Evolutionary conservation across 2,329 filamentous ascomycete genomes (phyloP).

Genomic region (Curvularia verruculosa): DNA sequence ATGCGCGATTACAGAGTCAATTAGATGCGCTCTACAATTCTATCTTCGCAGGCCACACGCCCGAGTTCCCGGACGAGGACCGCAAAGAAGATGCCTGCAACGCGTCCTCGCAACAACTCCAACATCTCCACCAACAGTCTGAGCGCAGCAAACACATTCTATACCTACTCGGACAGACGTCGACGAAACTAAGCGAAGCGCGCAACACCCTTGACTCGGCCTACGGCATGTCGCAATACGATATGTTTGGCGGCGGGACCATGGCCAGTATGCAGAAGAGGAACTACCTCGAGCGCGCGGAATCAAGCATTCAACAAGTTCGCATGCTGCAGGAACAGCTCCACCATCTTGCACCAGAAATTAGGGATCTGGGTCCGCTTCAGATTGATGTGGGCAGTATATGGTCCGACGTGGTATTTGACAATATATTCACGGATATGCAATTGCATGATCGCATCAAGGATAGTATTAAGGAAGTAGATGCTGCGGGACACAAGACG

Average conservation of each 20-base stretch:
- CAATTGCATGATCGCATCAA: constrained; percentile 61
- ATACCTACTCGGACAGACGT: constrained; percentile 34
- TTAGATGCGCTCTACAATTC: constrained; percentile 40
- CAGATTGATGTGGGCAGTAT: constrained; percentile 56
- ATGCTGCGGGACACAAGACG: constrained; percentile 22
- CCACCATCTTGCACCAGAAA: constrained; percentile 47
- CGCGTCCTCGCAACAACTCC: constrained; percentile 18
- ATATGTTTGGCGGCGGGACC: constrained; percentile 60
- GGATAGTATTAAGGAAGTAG: constrained; percentile 46
- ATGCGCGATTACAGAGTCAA: constrained; percentile 9
- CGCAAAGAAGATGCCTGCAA: constrained; percentile 32
- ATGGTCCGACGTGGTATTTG: constrained; percentile 61
- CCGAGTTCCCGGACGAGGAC: constrained; percentile 44
- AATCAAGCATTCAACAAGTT: constrained; percentile 53
- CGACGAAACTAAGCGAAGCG: constrained; percentile 30
- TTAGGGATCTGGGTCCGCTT: constrained; percentile 50
- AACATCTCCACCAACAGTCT: constrained; percentile 24
- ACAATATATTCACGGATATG: constrained; percentile 62
- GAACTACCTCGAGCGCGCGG: constrained; percentile 58
- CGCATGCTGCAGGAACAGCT: constrained; percentile 50
- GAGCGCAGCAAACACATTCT: constrained; percentile 36
- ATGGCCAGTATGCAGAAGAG: constrained; percentile 62
- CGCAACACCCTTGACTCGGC: constrained; percentile 30
- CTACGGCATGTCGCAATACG: constrained; percentile 42
- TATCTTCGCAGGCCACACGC: constrained; percentile 43